phyloP scores from a whole-genome alignment of 306 rosid genomes.

The Fragaria nilgerrensis region DNA sequence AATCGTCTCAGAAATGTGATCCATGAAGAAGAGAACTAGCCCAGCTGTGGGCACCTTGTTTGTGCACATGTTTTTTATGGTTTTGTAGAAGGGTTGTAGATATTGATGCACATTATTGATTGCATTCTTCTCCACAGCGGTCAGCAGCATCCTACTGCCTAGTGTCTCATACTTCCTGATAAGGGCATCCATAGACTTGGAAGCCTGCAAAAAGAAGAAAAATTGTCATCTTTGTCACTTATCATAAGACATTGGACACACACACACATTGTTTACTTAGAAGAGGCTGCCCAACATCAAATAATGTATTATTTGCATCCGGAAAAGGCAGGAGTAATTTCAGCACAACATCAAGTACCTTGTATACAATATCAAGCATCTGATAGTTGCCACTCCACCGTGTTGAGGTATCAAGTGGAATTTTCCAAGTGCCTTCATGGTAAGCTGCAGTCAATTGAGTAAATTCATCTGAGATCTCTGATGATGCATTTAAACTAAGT shows the following conservation, averaged over 20 bases:
- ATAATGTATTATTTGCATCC: not conserved
- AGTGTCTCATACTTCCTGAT: conserved; percentile 67
- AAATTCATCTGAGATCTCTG: conserved; percentile 70
- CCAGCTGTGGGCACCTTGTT: conserved; percentile 83
- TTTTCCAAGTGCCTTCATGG: conserved; percentile 90
- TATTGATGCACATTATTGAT: conserved; percentile 69
- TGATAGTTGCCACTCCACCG: conserved; percentile 96
- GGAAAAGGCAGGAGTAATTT: conserved; percentile 14
- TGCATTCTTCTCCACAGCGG: conserved; percentile 65
- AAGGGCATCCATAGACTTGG: conserved; percentile 82
- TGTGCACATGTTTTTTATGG: conserved; percentile 88
- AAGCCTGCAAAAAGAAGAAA: conserved; percentile 54
- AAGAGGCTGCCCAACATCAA: not conserved
- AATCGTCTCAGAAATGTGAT: conserved; percentile 89
- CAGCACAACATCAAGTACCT: conserved; percentile 50
- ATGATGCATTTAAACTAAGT: conserved; percentile 67
- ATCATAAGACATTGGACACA: not conserved
- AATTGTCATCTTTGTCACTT: conserved; percentile 12
- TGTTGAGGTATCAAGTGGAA: conserved; percentile 85
- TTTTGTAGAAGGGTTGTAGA: conserved; percentile 90
- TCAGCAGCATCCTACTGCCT: conserved; percentile 64
- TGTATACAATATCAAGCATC: conserved; percentile 82
- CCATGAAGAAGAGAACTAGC: conserved; percentile 93
- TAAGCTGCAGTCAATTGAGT: conserved; percentile 61
- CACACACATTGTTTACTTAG: not conserved